Percentiles rank a stretch among this genome's conserved stretches.
These are phyloP conservation scores for Thermothielavioides terrestris DNA, from an alignment of 495 filamentous ascomycete species.

Conservation along the genomic window DNA sequence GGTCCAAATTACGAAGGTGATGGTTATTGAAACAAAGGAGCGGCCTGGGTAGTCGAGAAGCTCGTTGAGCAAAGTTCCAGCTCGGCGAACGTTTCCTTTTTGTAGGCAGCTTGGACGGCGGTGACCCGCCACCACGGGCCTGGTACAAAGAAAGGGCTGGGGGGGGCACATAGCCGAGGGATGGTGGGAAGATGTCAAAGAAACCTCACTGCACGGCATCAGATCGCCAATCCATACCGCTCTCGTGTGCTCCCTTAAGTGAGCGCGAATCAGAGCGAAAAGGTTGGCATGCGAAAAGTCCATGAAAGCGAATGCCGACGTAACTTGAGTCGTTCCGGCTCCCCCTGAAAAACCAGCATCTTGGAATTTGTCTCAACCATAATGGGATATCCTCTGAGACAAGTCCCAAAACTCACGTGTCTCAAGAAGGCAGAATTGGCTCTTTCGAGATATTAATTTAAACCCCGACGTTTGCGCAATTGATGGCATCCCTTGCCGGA, in stretches of 20 bases:
- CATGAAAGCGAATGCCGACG: slow-evolving; percentile 2
- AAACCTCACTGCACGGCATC: slow-evolving; percentile 11
- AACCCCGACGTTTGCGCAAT: neutral
- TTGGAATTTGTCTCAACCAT: slow-evolving; percentile 17
- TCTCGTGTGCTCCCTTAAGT: slow-evolving; percentile 14
- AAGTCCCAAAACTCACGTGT: slow-evolving; percentile 2
- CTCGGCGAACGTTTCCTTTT: slow-evolving; percentile 7
- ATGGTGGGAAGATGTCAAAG: slow-evolving; percentile 12
- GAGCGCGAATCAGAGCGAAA: neutral
- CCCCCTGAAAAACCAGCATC: slow-evolving; percentile 7
- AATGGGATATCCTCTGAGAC: slow-evolving; percentile 1
- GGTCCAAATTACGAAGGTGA: slow-evolving; percentile 4
- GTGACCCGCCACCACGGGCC: slow-evolving; percentile 4
- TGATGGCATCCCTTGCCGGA: slow-evolving; percentile 15
- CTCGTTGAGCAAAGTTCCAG: slow-evolving; percentile 12
- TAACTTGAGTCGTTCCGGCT: slow-evolving; percentile 10
- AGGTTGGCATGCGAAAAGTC: slow-evolving; percentile 16
- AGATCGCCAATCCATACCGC: slow-evolving; percentile 10
- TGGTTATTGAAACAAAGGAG: slow-evolving; percentile 24
- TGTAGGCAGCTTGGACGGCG: neutral
- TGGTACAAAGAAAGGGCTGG: slow-evolving; percentile 15
- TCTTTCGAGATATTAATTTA: neutral
- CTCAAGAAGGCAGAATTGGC: slow-evolving; percentile 3
- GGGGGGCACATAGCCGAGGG: slow-evolving; percentile 2
- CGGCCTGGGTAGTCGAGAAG: slow-evolving; percentile 6